A percentile compares a stretch with the other conserved stretches of the same genome.
These are phyloP conservation scores for Buddleja alternifolia DNA, from an alignment of 257 asterid species.

Conservation along the genomic window DNA sequence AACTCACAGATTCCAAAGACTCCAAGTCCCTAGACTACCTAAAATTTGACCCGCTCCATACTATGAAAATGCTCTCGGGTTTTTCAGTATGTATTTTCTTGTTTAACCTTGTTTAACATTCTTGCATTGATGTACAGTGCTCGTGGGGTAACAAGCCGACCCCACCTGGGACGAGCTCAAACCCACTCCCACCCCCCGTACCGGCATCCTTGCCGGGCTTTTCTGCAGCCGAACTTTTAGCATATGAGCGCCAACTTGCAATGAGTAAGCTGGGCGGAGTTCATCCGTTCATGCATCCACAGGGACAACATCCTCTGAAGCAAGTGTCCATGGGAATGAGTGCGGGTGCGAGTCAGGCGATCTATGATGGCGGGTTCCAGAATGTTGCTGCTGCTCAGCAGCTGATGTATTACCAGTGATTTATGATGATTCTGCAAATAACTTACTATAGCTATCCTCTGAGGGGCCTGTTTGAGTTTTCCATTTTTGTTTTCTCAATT, in stretches of 20 bases:
- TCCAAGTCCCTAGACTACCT: too few relatives aligned
- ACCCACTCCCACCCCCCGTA: slow-evolving; percentile 90
- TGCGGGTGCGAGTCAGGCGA: slow-evolving; percentile 86
- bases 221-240: slow-evolving; percentile 66
- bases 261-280: slow-evolving; percentile 75
- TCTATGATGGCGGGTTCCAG: slow-evolving; percentile 90
- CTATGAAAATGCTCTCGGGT: too few relatives aligned
- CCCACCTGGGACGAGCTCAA: slow-evolving; percentile 82
- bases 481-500: slow-evolving; percentile 14
- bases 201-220: slow-evolving; percentile 58
- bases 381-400: slow-evolving; percentile 84
- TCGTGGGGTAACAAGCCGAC: slow-evolving; percentile 99
- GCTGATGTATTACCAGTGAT: slow-evolving; percentile 87
- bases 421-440: slow-evolving; percentile 2
- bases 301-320: slow-evolving; percentile 62
- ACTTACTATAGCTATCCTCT: slow-evolving; percentile 21
- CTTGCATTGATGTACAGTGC: slow-evolving; percentile 49
- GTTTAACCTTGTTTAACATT: neutral
- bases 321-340: slow-evolving; percentile 70
- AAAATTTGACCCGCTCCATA: too few relatives aligned
- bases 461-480: slow-evolving; percentile 27
- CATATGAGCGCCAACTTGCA: slow-evolving; percentile 80
- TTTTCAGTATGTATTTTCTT: too few relatives aligned
- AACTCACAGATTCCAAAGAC: too few relatives aligned
- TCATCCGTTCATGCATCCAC: slow-evolving; percentile 61